Evolutionary conservation across 2,329 filamentous ascomycete genomes (phyloP).

Genomic region (Colletotrichum gigasporum): DNA sequence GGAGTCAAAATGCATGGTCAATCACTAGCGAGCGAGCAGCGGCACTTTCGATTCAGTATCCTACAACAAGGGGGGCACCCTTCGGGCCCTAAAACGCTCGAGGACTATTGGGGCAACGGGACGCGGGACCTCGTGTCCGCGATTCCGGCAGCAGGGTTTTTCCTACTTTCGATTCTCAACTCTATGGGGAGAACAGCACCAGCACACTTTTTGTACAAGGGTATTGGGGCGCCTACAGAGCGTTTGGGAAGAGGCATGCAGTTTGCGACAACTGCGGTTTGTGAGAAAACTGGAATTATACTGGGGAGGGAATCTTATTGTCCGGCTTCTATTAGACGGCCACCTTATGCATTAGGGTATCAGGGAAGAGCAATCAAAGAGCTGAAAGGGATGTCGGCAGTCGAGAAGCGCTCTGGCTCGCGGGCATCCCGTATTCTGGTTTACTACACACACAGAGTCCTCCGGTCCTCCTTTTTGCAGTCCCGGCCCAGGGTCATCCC

Average conservation of each 20-base stretch:
- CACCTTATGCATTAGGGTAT: slow-evolving; percentile 26
- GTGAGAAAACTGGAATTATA: slow-evolving; percentile 15
- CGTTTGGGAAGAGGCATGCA: slow-evolving; percentile 6
- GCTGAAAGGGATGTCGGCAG: slow-evolving; percentile 14
- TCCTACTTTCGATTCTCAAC: slow-evolving; percentile 17
- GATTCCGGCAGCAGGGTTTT: neutral
- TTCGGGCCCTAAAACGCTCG: neutral
- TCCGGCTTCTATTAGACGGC: slow-evolving; percentile 19
- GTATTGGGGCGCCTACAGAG: slow-evolving; percentile 7
- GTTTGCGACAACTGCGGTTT: slow-evolving; percentile 8
- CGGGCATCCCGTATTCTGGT: slow-evolving; percentile 8
- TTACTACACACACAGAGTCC: slow-evolving; percentile 1
- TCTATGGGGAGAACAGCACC: slow-evolving; percentile 26
- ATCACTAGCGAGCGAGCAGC: slow-evolving; percentile 30
- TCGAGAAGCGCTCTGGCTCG: slow-evolving; percentile 31
- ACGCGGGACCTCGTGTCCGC: neutral
- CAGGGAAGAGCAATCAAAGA: slow-evolving; percentile 29
- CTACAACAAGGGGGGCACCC: neutral
- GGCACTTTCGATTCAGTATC: slow-evolving; percentile 26
- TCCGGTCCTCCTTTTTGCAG: neutral
- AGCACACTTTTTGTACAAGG: slow-evolving; percentile 18
- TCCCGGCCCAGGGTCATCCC: slow-evolving; percentile 9
- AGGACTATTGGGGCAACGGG: slow-evolving; percentile 10
- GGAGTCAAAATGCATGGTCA: slow-evolving; percentile 28
- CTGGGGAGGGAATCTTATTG: slow-evolving; percentile 2